Conservation (phyloP, 1,139 yeast species). For the Candida freyschussii region DNA sequence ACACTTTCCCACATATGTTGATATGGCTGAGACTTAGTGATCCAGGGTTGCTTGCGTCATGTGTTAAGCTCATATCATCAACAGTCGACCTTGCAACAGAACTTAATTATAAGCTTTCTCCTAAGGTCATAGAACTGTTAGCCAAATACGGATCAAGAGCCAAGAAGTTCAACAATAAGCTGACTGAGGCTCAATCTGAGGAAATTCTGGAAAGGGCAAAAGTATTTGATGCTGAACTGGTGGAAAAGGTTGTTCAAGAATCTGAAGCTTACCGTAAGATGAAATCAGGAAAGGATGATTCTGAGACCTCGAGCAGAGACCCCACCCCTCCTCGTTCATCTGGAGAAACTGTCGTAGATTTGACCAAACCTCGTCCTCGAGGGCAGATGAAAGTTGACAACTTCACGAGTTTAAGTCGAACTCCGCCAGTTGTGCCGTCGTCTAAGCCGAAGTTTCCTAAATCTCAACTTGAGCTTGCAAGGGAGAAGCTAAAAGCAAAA, state of each 20-base stretch:
- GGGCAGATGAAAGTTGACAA: conserved; percentile 44
- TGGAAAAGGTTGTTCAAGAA: conserved; percentile 46
- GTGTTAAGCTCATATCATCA: conserved; percentile 65
- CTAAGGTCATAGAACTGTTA: conserved; percentile 45
- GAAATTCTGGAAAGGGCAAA: conserved; percentile 56
- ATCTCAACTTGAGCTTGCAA: conserved; percentile 36
- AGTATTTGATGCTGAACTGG: conserved; percentile 46
- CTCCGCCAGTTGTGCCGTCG: conserved; percentile 24
- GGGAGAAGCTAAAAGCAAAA: conserved; percentile 28
- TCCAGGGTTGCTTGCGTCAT: conserved; percentile 62
- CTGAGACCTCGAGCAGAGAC: conserved; percentile 4
- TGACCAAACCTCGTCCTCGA: conserved; percentile 25
- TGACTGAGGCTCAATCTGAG: conserved; percentile 53
- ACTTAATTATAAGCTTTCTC: conserved; percentile 43
- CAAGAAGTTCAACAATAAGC: conserved; percentile 59
- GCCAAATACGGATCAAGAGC: conserved; percentile 64
- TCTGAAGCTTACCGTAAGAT: conserved; percentile 37
- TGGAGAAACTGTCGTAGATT: too few species aligned
- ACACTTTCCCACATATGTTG: conserved; percentile 56
- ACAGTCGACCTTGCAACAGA: conserved; percentile 62
- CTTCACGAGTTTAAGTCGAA: conserved; percentile 39
- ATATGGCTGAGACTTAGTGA: conserved; percentile 84
- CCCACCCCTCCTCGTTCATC: too few species aligned
- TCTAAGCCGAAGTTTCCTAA: conserved; percentile 31
- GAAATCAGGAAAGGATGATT: conserved; percentile 15